Base-by-base conservation (phyloP, 306 rosid genomes). In the Lotus japonicus region DNA sequence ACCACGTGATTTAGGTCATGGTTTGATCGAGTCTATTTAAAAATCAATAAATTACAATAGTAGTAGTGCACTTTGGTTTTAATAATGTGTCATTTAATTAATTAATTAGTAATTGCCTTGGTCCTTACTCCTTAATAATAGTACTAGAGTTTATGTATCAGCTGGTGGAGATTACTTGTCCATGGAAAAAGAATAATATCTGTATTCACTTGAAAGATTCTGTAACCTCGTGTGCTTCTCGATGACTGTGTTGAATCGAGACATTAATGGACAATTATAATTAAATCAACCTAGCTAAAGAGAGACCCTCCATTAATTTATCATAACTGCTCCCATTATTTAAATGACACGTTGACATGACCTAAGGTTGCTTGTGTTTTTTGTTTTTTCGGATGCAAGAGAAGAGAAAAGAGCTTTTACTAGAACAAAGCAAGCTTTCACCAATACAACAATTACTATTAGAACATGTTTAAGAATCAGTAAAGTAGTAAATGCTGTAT, bases 261-360 rank as follows among this genome's bases (percentile, higher is more conserved):
- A 66, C 54, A n/a, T n/a, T n/a, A 31, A 39, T 58, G 69, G 4
- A 38, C 64, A 51, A 76, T 76, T 61, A 68, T n/a, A n/a, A n/a
- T 60, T 51, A 60, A 75, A 68, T 56, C 56, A 68, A 49, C 49
- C 54, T 76, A 43, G 5, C 5, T 31, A 31, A 31, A 31, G n/a
- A n/a, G n/a, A n/a, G 36, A 31, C 36, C 36, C 36, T 31, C 50
- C 55, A 60, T 60, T 76, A 43, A 43, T 59, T 50, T 14, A 67
- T 11, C 11, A 60, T 43, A 68, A 28, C 42, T 60, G 46, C 62
- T 58, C 68, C 41, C 23, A 28, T 73, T 54, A 54, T 23, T 66
- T 15, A 13, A 58, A 3, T 38, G 41, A 16, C 11, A 28, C 5
- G 26, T 41, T 63, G 64, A 15, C 70, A 41, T 17, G 64, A 51